A percentile compares a stretch with the other conserved stretches of the same genome.
Conservation (phyloP, 495 filamentous ascomycete genomes). For the Neurospora sp. region DNA sequence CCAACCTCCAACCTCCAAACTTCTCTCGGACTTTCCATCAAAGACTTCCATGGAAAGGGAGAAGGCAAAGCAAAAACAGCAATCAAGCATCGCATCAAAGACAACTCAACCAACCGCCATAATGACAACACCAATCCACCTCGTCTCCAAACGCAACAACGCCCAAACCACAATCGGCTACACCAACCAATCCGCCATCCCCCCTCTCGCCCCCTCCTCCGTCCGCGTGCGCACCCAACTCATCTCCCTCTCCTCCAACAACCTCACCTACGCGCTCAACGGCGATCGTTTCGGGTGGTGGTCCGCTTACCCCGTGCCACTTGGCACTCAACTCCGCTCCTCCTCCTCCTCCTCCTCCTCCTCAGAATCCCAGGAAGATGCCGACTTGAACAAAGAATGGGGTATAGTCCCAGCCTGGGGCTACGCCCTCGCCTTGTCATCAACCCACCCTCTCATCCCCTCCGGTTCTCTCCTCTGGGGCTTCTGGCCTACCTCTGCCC, state of each 20-base stretch:
- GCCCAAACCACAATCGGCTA: neutral
- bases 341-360: neutral
- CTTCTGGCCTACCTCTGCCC: slow-evolving; percentile 1
- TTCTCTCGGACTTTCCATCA: too few species aligned
- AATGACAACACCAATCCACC: neutral
- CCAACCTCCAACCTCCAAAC: neutral
- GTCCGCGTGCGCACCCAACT: slow-evolving; percentile 29
- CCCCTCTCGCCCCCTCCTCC: slow-evolving; percentile 6
- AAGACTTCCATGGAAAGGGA: neutral
- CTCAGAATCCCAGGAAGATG: neutral
- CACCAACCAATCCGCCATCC: neutral
- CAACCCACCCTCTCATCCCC: slow-evolving; percentile 6
- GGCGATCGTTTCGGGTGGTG: slow-evolving; percentile 19
- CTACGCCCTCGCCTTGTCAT: slow-evolving; percentile 27
- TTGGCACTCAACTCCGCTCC: slow-evolving; percentile 10
- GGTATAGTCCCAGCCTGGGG: slow-evolving; percentile 41
- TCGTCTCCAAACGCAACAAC: slow-evolving; percentile 5
- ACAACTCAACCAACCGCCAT: neutral
- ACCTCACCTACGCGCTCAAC: slow-evolving; percentile 34
- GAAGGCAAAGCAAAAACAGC: too few species aligned
- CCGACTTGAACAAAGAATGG: slow-evolving; percentile 22
- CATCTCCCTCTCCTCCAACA: slow-evolving; percentile 35
- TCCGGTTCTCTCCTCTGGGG: neutral
- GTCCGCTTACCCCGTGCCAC: slow-evolving; percentile 23
- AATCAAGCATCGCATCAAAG: too few species aligned